Evolutionary conservation across 768 basidiomycete species (phyloP).

Genomic region (Tephrocybe sp.): DNA sequence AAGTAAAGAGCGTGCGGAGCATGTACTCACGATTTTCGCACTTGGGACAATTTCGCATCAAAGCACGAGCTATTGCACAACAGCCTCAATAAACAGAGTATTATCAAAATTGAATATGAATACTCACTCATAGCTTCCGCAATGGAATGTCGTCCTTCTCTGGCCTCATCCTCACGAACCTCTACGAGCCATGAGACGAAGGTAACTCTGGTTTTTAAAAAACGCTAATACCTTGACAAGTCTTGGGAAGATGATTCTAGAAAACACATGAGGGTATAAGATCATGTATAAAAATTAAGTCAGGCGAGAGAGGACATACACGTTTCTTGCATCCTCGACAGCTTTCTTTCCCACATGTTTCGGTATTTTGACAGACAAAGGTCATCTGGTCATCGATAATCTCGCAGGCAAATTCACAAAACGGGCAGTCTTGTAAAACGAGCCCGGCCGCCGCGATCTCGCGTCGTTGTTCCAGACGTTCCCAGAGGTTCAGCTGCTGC

Average conservation of each 20-base stretch:
- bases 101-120: not conserved
- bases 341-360: slow-evolving; percentile 57
- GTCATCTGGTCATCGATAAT: slow-evolving; percentile 55
- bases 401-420: slow-evolving; percentile 68
- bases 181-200: not conserved
- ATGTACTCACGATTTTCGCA: slow-evolving; percentile 55
- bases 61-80: slow-evolving; percentile 47
- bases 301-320: slow-evolving; percentile 27
- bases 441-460: slow-evolving; percentile 68
- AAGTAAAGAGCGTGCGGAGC: not conserved
- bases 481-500: slow-evolving; percentile 58
- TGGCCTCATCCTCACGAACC: slow-evolving; percentile 8
- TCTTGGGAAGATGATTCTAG: slow-evolving; percentile 67
- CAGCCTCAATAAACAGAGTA: not conserved
- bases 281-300: too few relatives aligned
- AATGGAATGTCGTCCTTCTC: slow-evolving; percentile 58
- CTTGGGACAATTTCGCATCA: slow-evolving; percentile 74
- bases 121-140: slow-evolving; percentile 79
- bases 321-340: slow-evolving; percentile 69
- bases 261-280: not conserved
- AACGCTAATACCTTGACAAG: slow-evolving; percentile 24
- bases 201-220: slow-evolving; percentile 17
- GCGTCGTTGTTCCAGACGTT: slow-evolving; percentile 59
- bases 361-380: slow-evolving; percentile 33
- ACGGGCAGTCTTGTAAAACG: slow-evolving; percentile 77